These are phyloP conservation scores for Talaromyces atroroseus DNA, from an alignment of 2,329 filamentous ascomycete genomes.

Conservation along the genomic window DNA sequence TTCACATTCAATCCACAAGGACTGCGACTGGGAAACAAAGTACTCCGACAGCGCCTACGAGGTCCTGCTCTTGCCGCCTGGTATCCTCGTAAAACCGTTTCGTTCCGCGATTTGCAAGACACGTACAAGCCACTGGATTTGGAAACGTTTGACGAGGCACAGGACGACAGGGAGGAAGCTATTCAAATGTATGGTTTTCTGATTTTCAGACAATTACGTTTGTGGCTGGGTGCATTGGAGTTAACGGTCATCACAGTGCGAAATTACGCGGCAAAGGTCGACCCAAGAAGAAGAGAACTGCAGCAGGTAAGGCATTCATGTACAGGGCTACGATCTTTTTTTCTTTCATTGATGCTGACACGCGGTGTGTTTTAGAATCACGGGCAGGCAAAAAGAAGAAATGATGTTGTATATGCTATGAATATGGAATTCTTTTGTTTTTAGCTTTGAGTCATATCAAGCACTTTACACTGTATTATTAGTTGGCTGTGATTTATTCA, in stretches of 20 bases:
- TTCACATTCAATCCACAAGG: slow-evolving; percentile 83
- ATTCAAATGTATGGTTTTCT: slow-evolving; percentile 50
- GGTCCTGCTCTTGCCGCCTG: slow-evolving; percentile 81
- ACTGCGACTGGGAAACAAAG: slow-evolving; percentile 80
- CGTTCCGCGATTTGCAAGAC: slow-evolving; percentile 67
- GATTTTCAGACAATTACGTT: neutral
- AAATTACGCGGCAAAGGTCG: slow-evolving; percentile 79
- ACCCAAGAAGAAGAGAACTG: slow-evolving; percentile 79
- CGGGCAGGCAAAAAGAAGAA: slow-evolving; percentile 26
- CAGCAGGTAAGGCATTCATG: slow-evolving; percentile 30
- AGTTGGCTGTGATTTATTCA: neutral
- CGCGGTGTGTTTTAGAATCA: slow-evolving; percentile 18
- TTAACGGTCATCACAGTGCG: slow-evolving; percentile 47
- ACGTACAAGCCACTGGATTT: slow-evolving; percentile 60
- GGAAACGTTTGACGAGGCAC: slow-evolving; percentile 65
- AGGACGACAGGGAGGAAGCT: slow-evolving; percentile 71
- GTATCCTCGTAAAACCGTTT: slow-evolving; percentile 72
- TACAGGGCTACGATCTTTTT: neutral
- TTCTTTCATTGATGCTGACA: neutral
- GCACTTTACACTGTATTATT: neutral
- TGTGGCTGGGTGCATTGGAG: neutral
- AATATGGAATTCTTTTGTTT: neutral
- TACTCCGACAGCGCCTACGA: slow-evolving; percentile 79
- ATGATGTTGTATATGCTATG: slow-evolving; percentile 9
- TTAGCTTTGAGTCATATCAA: neutral